Conservation (phyloP, 106 monocot species). For the Platanthera zijinensis region DNA sequence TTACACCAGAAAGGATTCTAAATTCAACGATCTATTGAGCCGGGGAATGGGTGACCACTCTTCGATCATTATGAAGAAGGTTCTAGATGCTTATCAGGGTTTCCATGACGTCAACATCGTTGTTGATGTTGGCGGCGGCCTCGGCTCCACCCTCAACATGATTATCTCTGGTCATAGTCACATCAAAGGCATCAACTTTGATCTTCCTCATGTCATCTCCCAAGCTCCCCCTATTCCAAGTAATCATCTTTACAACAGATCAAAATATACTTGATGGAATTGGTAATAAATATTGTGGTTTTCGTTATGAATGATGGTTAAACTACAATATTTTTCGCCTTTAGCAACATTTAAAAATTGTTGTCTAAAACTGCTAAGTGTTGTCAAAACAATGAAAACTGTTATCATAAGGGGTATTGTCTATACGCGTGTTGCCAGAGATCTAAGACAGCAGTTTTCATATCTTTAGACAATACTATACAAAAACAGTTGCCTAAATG, state of each 20-base stretch:
- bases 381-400: no score
- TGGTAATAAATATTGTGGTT: no score
- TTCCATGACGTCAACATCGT: slow-evolving; percentile 1
- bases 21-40: slow-evolving; percentile 5
- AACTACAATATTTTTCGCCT: no score
- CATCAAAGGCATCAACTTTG: slow-evolving; percentile 22
- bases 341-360: no score
- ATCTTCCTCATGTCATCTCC: slow-evolving; percentile 14
- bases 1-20: background rate
- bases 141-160: slow-evolving; percentile 10
- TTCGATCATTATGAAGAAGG: background rate
- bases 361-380: no score
- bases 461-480: no score
- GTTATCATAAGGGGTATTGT: no score
- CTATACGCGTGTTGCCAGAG: no score
- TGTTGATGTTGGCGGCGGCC: slow-evolving; percentile 18
- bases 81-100: slow-evolving; percentile 9
- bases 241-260: background rate
- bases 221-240: slow-evolving; percentile 7
- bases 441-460: no score
- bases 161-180: slow-evolving; percentile 7
- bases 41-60: background rate
- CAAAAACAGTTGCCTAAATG: no score
- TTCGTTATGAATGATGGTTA: no score
- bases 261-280: no score